Conservation (phyloP, 306 rosid species). For the Macrotyloma uniflorum region DNA sequence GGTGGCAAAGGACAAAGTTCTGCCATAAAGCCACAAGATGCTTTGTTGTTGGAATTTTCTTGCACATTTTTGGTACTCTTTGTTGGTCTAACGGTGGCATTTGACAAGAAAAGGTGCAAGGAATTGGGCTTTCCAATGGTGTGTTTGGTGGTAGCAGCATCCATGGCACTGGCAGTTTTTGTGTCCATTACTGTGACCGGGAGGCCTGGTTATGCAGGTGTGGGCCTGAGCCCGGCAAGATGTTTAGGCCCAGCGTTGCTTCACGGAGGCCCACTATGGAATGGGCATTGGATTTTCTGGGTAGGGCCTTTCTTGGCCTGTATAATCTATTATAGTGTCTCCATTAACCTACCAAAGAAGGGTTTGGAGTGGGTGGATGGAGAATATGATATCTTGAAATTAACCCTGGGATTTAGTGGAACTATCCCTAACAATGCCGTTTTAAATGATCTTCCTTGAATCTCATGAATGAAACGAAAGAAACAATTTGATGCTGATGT, state of each 20-base stretch:
- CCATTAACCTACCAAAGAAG: not conserved
- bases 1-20: not conserved
- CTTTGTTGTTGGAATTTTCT: not conserved
- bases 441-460: not conserved
- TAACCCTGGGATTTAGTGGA: not conserved
- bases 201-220: not conserved
- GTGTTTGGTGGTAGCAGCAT: not conserved
- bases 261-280: not conserved
- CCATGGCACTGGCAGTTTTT: not conserved
- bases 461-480: not conserved
- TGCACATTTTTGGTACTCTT: not conserved
- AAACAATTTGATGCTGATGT: not conserved
- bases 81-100: not conserved
- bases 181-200: not conserved
- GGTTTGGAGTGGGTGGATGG: not conserved
- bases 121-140: not conserved
- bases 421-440: not conserved
- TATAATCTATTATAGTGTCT: not conserved
- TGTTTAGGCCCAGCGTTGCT: not conserved
- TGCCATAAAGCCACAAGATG: not conserved
- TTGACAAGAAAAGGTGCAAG: not conserved
- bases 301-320: not conserved
- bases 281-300: not conserved
- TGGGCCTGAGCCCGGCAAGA: not conserved
- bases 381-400: not conserved